phyloP scores from a whole-genome alignment of 345 rosid genomes.

The Erysimum cheiranthoides region DNA sequence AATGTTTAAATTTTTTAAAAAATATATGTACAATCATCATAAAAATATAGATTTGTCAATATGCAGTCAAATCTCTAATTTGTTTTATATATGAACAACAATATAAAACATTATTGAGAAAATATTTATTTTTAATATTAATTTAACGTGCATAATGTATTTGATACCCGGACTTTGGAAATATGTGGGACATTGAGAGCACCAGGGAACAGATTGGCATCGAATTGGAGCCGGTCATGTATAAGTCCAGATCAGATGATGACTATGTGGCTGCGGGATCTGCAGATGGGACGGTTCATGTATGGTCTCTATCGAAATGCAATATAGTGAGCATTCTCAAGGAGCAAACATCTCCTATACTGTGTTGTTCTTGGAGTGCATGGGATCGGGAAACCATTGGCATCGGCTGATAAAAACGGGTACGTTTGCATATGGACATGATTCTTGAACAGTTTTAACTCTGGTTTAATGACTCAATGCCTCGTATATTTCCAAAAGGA shows the following conservation, averaged over 20 bases:
- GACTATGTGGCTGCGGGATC: slow-evolving; percentile 92
- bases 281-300: slow-evolving; percentile 76
- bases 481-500: no score
- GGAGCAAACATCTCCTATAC: slow-evolving; percentile 78
- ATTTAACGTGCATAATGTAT: slow-evolving; percentile 75
- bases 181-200: slow-evolving; percentile 87
- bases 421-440: slow-evolving; percentile 82
- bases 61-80: no score
- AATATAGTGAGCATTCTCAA: slow-evolving; percentile 78
- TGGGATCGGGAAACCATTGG: slow-evolving; percentile 87
- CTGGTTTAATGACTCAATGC: slow-evolving; percentile 26
- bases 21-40: no score
- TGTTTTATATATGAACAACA: no score
- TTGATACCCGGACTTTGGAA: slow-evolving; percentile 82
- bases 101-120: no score
- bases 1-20: no score
- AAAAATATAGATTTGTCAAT: no score
- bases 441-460: slow-evolving; percentile 28
- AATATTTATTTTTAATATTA: no score
- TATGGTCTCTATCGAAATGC: slow-evolving; percentile 80
- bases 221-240: slow-evolving; percentile 97
- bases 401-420: slow-evolving; percentile 87
- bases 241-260: slow-evolving; percentile 86
- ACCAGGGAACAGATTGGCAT: slow-evolving; percentile 78
- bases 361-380: slow-evolving; percentile 96